These are phyloP conservation scores for Epichloe elymi DNA, from an alignment of 2,329 filamentous ascomycete genomes.

Conservation along the genomic window DNA sequence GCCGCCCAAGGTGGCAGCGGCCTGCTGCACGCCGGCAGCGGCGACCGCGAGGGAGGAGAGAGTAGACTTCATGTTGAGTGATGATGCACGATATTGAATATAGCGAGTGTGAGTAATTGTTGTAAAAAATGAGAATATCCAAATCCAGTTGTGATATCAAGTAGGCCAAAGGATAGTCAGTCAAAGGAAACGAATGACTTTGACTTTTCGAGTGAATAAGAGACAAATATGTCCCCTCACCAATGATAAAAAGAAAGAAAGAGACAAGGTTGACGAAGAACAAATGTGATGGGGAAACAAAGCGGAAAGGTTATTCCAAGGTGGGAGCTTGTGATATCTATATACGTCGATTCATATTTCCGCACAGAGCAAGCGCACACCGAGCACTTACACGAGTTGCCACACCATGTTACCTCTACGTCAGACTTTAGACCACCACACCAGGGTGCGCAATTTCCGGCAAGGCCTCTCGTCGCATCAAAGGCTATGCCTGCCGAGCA, in stretches of 20 bases:
- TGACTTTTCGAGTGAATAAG: slow-evolving; percentile 24
- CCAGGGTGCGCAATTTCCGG: slow-evolving; percentile 1
- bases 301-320: not conserved
- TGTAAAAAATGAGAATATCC: not conserved
- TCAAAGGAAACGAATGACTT: slow-evolving; percentile 47
- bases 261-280: not conserved
- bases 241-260: slow-evolving; percentile 9
- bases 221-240: not conserved
- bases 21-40: slow-evolving; percentile 37
- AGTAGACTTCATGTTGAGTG: slow-evolving; percentile 37
- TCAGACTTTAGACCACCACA: not conserved
- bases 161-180: slow-evolving; percentile 15
- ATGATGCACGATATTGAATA: slow-evolving; percentile 1
- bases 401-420: not conserved
- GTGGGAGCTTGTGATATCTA: slow-evolving; percentile 2
- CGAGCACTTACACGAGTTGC: not conserved
- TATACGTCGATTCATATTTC: not conserved
- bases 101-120: slow-evolving; percentile 6
- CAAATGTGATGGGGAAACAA: not conserved
- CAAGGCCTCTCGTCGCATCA: not conserved
- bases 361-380: not conserved
- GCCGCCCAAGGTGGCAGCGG: slow-evolving; percentile 28
- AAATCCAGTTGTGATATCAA: slow-evolving; percentile 15
- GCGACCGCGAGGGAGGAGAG: slow-evolving; percentile 32
- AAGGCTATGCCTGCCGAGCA: not conserved